Percentiles rank a stretch among this genome's conserved stretches.
phyloP scores from a whole-genome alignment of 257 asterid species.

The Euphrasia confusa region DNA sequence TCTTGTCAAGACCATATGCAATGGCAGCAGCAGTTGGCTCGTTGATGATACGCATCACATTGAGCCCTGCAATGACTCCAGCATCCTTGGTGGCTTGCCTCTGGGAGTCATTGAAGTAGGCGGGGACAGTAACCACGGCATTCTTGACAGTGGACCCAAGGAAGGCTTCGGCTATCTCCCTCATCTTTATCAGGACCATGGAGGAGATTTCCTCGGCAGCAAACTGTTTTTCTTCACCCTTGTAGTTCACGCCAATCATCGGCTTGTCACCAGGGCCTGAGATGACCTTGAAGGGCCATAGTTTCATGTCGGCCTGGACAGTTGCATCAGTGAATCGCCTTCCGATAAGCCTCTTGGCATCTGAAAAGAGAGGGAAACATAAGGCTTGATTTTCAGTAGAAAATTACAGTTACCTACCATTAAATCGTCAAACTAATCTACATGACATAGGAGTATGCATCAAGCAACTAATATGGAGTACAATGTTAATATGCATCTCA shows the following conservation, averaged over 20 bases:
- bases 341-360: conserved; percentile 80
- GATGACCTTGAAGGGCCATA: conserved; percentile 78
- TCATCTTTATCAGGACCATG: conserved; percentile 75
- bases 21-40: conserved; percentile 94
- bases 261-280: conserved; percentile 87
- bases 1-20: conserved; percentile 85
- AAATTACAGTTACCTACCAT: no score
- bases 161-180: conserved; percentile 72
- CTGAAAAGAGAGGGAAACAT: conserved; percentile 25
- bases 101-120: conserved; percentile 78
- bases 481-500: no score
- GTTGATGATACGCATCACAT: conserved; percentile 75
- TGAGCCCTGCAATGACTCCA: conserved; percentile 75
- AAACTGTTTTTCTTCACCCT: conserved; percentile 79
- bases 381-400: background rate
- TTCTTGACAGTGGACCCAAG: conserved; percentile 69
- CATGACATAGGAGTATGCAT: no score
- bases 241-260: conserved; percentile 60
- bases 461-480: background rate
- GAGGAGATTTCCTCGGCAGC: conserved; percentile 91
- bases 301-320: conserved; percentile 61
- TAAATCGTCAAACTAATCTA: no score
- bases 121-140: conserved; percentile 84
- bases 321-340: conserved; percentile 63
- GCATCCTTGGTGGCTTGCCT: conserved; percentile 93